These are phyloP conservation scores for Tolypocladium tundrense DNA, from an alignment of 2,329 filamentous ascomycete species.

Conservation along the genomic window DNA sequence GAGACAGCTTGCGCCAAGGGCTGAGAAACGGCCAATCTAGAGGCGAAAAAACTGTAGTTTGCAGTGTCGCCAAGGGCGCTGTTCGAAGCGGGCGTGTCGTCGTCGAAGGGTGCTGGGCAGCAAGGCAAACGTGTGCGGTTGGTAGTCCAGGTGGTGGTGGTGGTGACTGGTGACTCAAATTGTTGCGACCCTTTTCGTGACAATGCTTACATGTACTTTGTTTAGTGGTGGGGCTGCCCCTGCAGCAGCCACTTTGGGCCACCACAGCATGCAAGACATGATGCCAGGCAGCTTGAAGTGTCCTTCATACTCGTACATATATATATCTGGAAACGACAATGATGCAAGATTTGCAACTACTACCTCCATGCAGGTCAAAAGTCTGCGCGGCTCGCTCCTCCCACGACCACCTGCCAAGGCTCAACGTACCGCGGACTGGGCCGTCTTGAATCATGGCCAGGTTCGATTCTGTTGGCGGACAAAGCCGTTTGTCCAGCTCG, in stretches of 20 bases:
- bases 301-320: too few relatives aligned
- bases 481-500: not conserved
- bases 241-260: not conserved
- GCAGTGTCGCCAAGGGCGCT: not conserved
- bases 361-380: too few relatives aligned
- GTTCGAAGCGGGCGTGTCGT: not conserved
- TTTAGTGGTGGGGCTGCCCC: not conserved
- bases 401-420: not conserved
- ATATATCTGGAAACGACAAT: not conserved
- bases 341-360: too few relatives aligned
- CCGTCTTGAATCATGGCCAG: not conserved
- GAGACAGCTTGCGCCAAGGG: not conserved
- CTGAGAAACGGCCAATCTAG: not conserved
- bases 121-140: not conserved
- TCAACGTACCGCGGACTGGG: not conserved
- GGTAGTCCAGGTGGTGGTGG: not conserved
- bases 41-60: not conserved
- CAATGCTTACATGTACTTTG: not conserved
- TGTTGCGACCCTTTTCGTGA: not conserved
- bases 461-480: not conserved
- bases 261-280: not conserved
- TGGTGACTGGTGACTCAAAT: not conserved
- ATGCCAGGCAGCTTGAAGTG: not conserved
- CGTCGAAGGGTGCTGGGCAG: not conserved
- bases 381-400: too few relatives aligned